Evolutionary conservation across 1,284 basidiomycete species (phyloP).

Genomic region (Golubevia pallescens): DNA sequence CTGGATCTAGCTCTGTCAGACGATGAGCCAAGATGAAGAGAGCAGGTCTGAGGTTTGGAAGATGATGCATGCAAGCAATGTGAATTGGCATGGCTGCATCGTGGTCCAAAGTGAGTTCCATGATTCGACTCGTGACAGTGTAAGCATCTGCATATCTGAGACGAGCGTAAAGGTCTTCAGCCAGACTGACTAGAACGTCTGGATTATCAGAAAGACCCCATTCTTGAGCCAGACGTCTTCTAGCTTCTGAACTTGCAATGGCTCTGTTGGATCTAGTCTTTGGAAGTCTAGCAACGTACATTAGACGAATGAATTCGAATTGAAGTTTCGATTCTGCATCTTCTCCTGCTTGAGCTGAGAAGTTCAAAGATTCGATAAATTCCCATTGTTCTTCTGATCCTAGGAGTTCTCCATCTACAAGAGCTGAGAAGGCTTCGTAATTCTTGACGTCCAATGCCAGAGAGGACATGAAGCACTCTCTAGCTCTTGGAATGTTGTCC

Average conservation of each 20-base stretch:
- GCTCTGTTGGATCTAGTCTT: constrained; percentile 34
- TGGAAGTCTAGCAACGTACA: constrained; percentile 50
- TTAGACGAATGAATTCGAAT: constrained; percentile 36
- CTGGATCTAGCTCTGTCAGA: constrained; percentile 73
- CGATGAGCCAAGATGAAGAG: constrained; percentile 95
- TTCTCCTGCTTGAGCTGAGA: constrained; percentile 41
- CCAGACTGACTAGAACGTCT: constrained; percentile 48
- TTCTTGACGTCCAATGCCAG: constrained; percentile 93
- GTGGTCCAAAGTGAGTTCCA: constrained; percentile 43
- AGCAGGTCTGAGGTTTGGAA: constrained; percentile 85
- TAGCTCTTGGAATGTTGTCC: constrained; percentile 85
- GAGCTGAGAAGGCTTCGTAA: constrained; percentile 90
- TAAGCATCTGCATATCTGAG: constrained; percentile 51
- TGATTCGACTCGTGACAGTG: constrained; percentile 40
- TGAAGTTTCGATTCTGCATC: constrained; percentile 29
- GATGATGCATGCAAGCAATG: constrained; percentile 95
- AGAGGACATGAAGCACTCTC: constrained; percentile 92
- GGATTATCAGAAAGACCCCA: constrained; percentile 30
- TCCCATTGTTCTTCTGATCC: constrained; percentile 53
- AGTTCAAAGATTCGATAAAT: constrained; percentile 52
- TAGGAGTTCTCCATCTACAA: constrained; percentile 77
- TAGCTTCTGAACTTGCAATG: constrained; percentile 20
- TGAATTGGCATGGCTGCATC: constrained; percentile 76
- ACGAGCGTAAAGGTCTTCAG: constrained; percentile 43
- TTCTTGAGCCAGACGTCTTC: constrained; percentile 17